Base-by-base conservation (phyloP, 2,329 filamentous ascomycete species). In the Kalaharituber pfeilii region DNA sequence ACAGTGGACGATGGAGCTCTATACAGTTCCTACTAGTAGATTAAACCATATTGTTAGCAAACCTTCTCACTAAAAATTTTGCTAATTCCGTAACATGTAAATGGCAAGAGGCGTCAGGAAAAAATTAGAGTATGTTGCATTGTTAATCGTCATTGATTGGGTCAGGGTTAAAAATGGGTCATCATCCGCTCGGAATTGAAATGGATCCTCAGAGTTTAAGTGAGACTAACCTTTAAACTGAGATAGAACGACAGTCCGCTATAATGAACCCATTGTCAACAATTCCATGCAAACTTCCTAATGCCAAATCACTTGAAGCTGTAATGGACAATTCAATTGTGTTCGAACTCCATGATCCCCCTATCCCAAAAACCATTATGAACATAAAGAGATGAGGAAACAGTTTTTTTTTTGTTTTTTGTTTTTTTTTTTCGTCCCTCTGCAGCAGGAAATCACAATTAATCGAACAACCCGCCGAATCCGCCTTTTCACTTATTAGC, bases 381-480 rank as follows among this genome's bases (percentile, higher is more conserved):
- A n/a, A 49, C 15, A 49, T 13, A 22, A 49, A 49, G 22, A 47
- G 22, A 49, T 22, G 24, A 15, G 22, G 18, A 20, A 49, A 18
- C 22, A 47, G 15, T 11, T 25, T 11, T 25, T 25, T n/a, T n/a
- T n/a, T n/a, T n/a, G n/a, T n/a, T n/a, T n/a, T n/a, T n/a, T n/a
- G n/a, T n/a, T n/a, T n/a, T n/a, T n/a, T n/a, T n/a, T n/a, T 18
- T 49, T 49, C 13, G 24, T 6, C 24, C 24, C 44, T 22, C 44
- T 20, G 11, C 13, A 22, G 24, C 24, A 49, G n/a, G 13, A 4
- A 20, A 49, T n/a, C n/a, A 49, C 13, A 50, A 65, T 73, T 78
- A 79, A 68, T 77, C 75, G 71, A 91, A 89, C 69, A 89, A 80
- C 78, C 81, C 81, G 70, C 82, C 84, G 75, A 89, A 87, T 69